Evolutionary conservation across 225 moss, liverwort and hornwort species (phyloP), one percentile per base, ranked within the genome.

Genomic region (Sphagnum tenellum): DNA sequence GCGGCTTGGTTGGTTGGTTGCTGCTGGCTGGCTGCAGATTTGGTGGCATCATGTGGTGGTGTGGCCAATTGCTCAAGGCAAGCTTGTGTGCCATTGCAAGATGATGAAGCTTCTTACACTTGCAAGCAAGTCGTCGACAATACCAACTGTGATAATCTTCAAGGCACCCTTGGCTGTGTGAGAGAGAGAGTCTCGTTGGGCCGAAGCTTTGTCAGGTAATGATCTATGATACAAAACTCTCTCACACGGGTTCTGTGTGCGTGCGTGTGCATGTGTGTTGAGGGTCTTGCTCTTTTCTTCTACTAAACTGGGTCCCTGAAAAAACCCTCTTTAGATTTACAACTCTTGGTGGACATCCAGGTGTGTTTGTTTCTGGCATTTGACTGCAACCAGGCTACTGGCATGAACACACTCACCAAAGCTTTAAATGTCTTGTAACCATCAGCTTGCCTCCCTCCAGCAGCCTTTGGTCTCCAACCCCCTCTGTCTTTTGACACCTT

Each of bases 111-210:
- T 4, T 63, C 60, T 60, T 63, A 71, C 56, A 82, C 74, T 4
- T 79, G 82, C 76, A 82, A 71, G 61, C 73, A 5, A 14, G 82
- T 74, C 11, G 69, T 76, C 50, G 12, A 66, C 3, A 82, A 82
- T 60, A 68, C 73, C 10, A 63, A 55, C 2, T 82, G 82, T 13
- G 63, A 55, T 49, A 73, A 73, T 47, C 45, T 64, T 44, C 68
- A 66, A 51, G 76, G 79, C 46, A 71, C 66, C 5, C 45, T 12
- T 60, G 76, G 76, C 65, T 82, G 82, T 64, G 71, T 75, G 7
- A 66, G 69, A 50, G 46, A 76, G 56, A 73, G 66, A 71, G 76
- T 82, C 48, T 73, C 48, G 47, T 78, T 79, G 44, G 64, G 71
- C 2, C 61, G 55, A 55, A 82, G 82, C 68, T 74, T 57, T 46